A percentile compares a stretch with the other conserved stretches of the same genome.
Conservation (phyloP, 306 rosid species). For the Acmispon strigosus region DNA sequence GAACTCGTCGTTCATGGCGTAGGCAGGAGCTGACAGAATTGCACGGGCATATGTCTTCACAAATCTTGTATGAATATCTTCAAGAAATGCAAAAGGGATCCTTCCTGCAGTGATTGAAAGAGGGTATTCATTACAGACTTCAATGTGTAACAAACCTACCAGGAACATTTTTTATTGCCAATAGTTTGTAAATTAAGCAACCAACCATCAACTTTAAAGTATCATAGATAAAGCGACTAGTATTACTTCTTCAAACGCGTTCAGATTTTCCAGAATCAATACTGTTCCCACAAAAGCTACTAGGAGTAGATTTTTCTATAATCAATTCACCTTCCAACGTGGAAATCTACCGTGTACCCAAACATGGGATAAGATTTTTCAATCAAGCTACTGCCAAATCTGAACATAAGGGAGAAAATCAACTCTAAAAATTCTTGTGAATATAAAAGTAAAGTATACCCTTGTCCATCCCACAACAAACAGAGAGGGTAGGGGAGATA, state of each 20-base stretch:
- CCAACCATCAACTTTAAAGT: neutral
- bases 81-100: slow-evolving; percentile 81
- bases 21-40: slow-evolving; percentile 73
- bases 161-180: neutral
- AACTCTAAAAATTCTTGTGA: too few relatives aligned
- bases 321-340: too few relatives aligned
- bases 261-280: too few relatives aligned
- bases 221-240: neutral
- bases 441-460: too few relatives aligned
- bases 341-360: too few relatives aligned
- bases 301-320: too few relatives aligned
- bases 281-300: too few relatives aligned
- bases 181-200: neutral
- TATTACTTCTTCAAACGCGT: neutral
- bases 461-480: too few relatives aligned
- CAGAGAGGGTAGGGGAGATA: neutral
- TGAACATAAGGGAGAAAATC: neutral
- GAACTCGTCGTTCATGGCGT: slow-evolving; percentile 90
- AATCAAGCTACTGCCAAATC: neutral
- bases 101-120: slow-evolving; percentile 46
- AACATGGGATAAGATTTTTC: neutral
- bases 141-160: neutral
- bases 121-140: neutral
- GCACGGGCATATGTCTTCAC: slow-evolving; percentile 79
- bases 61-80: slow-evolving; percentile 80